These are phyloP conservation scores for Ecytonucleospora hepatopenaei DNA, from an alignment of 371 early-diverging fungal genomes.

Conservation along the genomic window DNA sequence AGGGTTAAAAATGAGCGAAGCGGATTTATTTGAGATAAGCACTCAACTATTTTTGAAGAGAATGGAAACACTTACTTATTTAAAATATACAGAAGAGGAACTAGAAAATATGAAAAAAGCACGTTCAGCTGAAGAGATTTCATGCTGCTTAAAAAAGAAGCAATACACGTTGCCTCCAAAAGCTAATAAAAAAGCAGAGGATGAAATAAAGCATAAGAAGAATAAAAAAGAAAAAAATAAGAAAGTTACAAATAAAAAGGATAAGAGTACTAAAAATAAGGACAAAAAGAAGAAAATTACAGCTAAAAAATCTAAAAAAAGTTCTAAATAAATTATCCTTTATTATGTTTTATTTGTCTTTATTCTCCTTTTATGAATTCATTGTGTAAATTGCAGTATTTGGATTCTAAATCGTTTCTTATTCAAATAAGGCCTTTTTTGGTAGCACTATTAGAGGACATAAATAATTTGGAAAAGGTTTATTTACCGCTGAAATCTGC, in stretches of 20 bases:
- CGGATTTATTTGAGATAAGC: background rate
- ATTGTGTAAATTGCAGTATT: background rate
- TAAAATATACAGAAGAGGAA: background rate
- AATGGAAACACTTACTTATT: background rate
- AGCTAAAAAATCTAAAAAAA: background rate
- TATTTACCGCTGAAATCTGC: background rate
- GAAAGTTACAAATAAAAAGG: background rate
- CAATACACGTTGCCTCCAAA: no score
- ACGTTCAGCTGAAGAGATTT: no score
- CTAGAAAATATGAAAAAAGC: background rate
- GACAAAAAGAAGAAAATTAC: background rate
- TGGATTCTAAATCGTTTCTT: background rate
- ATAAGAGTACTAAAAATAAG: background rate
- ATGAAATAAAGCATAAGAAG: no score
- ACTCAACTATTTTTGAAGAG: background rate
- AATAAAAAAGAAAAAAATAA: no score
- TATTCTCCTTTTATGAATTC: no score
- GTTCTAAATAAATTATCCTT: background rate
- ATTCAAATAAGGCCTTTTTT: background rate
- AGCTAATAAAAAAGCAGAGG: no score
- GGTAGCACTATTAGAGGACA: background rate
- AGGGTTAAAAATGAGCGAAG: no score
- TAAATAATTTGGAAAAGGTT: background rate
- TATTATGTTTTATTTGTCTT: background rate
- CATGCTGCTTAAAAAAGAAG: no score